A percentile compares a stretch with the other conserved stretches of the same genome.
phyloP scores from a whole-genome alignment of 176 grass and related monocot species.

The Phyllostachys edulis region DNA sequence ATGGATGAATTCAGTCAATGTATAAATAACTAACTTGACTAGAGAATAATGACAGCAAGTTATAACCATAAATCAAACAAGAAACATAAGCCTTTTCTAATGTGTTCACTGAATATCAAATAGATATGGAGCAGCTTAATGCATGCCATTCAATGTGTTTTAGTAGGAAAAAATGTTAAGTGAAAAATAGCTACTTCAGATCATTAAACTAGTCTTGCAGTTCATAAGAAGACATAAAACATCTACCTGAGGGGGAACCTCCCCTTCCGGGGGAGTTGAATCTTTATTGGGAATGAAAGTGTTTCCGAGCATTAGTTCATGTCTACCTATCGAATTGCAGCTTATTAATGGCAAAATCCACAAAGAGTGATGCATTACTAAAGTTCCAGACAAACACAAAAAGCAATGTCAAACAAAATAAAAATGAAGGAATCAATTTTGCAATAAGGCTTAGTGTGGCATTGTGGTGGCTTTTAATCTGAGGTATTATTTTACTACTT shows the following conservation, averaged over 20 bases:
- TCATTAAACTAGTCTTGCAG: constrained; percentile 8
- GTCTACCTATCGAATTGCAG: constrained; percentile 64
- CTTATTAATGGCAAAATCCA: constrained; percentile 43
- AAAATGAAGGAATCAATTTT: not conserved
- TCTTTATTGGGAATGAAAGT: constrained; percentile 64
- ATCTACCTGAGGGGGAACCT: constrained; percentile 74
- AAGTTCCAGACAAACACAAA: constrained; percentile 25
- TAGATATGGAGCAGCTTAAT: not conserved
- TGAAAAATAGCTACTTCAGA: not conserved
- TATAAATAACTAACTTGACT: not conserved
- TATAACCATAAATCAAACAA: constrained; percentile 11
- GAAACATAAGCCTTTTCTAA: not conserved
- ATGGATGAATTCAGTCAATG: constrained; percentile 7
- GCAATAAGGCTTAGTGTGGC: not conserved
- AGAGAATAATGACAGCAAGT: not conserved
- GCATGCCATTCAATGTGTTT: not conserved
- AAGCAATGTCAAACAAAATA: constrained; percentile 8
- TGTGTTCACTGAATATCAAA: not conserved
- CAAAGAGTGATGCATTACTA: not conserved
- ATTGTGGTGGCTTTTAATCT: not conserved
- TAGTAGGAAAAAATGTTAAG: not conserved
- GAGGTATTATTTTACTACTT: not conserved
- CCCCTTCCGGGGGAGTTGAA: constrained; percentile 53
- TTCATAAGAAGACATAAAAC: constrained; percentile 37
- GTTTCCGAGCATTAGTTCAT: constrained; percentile 90